Base-by-base conservation (phyloP, 768 basidiomycete species). In the Lentinula sp. region DNA sequence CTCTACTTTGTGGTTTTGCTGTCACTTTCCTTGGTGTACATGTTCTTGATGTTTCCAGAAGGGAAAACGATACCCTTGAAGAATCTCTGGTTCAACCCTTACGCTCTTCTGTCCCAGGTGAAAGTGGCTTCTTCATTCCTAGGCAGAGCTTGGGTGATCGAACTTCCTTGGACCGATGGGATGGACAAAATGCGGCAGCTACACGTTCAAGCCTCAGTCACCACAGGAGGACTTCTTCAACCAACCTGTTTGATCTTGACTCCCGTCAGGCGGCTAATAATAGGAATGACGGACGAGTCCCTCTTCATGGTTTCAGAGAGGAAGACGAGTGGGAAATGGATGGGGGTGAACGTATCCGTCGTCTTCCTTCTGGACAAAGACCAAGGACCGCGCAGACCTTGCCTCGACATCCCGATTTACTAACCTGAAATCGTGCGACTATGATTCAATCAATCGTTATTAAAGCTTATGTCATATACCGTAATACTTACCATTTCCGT, bases 1-100 rank as follows among this genome's bases (percentile, higher is more conserved):
- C 94, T 2, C 85, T 99, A 32, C 77, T 98, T 60, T 83, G 86
- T 54, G 97, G 96, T 49, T 96, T 98, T 74, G 76, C 88, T 66
- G 85, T 93, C 67, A 99, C 93, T 57, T 98, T 97, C 78, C 82
- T 96, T 64, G 97, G 97, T 39, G 97, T 99, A 16, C 91, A 97
- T 74, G 82, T 97, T 41, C 85, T 97, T 68, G 91, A 93, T 72
- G 70, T 92, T 63, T 92, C 92, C 3, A 86, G 90, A 32, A 75
- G 76, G 56, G 75, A 84, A 0, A 80, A 85, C 28, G 63, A 71
- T 74, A 37, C 39, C 3, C 15, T 33, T 4, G 59, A 60, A 12
- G 50, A 60, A 18, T 16, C 4, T 28, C 18, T 39, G n/a, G 13
- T 23, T 6, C 55, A 56, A 42, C 55, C 55, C n/a, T 33, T 43